Percentiles rank a stretch among this genome's conserved stretches.
Evolutionary conservation across 148 eudicot species (phyloP).

Genomic region (Rheum nobile): DNA sequence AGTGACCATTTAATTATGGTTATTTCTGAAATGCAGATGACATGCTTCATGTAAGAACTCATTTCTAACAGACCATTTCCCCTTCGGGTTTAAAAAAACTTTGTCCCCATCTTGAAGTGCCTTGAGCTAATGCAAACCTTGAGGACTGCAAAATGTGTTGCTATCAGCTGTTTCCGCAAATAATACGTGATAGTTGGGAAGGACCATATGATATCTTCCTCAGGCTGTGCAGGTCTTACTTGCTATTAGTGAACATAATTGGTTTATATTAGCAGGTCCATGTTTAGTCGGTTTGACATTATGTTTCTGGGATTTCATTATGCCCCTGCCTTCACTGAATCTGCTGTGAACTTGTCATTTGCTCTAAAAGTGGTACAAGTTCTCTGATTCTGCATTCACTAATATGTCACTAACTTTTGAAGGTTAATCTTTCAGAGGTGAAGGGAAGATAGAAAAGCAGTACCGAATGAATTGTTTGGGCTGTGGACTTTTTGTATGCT

Average conservation of each 20-base stretch:
- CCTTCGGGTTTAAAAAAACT: not conserved
- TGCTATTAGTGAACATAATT: not conserved
- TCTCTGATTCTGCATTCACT: not conserved
- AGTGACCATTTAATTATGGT: not conserved
- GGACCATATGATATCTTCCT: not conserved
- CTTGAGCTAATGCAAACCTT: not conserved
- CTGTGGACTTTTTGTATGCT: constrained; percentile 93
- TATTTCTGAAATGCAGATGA: not conserved
- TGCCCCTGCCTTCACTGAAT: not conserved
- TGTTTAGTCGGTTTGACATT: not conserved
- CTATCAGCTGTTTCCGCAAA: not conserved
- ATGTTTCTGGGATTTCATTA: not conserved
- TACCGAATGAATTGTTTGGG: constrained; percentile 83
- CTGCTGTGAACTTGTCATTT: not conserved
- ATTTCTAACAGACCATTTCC: not conserved
- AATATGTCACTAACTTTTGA: not conserved
- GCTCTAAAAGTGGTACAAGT: not conserved
- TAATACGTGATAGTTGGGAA: not conserved
- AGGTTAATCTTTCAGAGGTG: constrained; percentile 47
- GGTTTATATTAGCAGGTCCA: not conserved
- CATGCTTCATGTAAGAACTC: not conserved
- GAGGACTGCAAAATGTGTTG: not conserved
- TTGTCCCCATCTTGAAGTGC: not conserved
- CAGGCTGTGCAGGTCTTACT: not conserved
- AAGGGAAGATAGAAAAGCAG: constrained; percentile 92